These are phyloP conservation scores for Cercospora citrullina DNA, from an alignment of 2,329 filamentous ascomycete genomes.

Conservation along the genomic window DNA sequence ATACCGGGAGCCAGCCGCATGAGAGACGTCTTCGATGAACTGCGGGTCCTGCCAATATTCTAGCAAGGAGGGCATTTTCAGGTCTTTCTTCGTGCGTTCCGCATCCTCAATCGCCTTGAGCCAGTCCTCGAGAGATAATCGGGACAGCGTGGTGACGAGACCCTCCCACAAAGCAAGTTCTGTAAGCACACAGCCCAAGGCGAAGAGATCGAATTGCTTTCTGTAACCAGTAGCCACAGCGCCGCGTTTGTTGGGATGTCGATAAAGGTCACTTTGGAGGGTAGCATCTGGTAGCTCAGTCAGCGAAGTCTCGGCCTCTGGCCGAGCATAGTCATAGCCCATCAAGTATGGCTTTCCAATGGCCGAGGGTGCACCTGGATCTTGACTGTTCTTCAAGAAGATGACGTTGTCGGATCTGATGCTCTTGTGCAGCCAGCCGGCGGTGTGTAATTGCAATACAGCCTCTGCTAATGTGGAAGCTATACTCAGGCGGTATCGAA, in stretches of 20 bases:
- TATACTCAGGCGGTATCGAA: background rate
- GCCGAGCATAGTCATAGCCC: background rate
- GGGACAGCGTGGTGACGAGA: background rate
- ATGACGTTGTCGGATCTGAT: background rate
- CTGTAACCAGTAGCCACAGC: background rate
- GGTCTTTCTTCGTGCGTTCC: background rate
- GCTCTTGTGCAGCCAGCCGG: constrained; percentile 5
- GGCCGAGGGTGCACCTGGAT: background rate
- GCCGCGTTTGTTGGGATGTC: background rate
- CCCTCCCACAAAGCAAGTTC: constrained; percentile 70
- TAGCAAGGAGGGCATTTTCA: background rate
- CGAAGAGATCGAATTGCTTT: constrained; percentile 63
- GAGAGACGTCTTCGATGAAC: background rate
- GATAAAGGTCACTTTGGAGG: background rate
- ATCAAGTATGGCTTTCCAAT: background rate
- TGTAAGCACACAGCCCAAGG: constrained; percentile 69
- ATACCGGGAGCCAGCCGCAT: background rate
- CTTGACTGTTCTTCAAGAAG: background rate
- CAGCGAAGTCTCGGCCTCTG: background rate
- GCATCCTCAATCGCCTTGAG: background rate
- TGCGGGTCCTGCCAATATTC: background rate
- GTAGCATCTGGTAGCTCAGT: background rate
- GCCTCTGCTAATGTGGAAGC: background rate
- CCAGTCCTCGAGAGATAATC: background rate
- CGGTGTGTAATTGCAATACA: background rate